These are phyloP conservation scores for Lachnellula arida DNA, from an alignment of 2,329 filamentous ascomycete species.

Conservation along the genomic window DNA sequence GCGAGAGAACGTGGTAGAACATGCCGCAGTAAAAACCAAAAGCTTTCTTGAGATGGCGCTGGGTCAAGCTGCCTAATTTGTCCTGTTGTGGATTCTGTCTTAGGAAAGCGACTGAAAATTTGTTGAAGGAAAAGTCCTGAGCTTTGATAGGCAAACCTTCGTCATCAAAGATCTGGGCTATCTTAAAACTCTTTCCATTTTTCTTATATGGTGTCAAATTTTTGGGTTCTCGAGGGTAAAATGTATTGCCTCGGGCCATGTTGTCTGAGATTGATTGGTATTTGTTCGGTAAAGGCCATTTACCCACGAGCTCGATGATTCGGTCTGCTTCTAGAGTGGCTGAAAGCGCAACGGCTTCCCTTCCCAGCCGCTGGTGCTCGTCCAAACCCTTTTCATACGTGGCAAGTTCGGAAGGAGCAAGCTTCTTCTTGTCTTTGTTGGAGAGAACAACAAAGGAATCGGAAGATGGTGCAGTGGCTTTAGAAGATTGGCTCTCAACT, in stretches of 20 bases:
- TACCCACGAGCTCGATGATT: not conserved
- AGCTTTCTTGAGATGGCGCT: not conserved
- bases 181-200: not conserved
- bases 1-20: not conserved
- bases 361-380: not conserved
- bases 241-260: not conserved
- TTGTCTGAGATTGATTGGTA: not conserved
- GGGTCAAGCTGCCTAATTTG: not conserved
- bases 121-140: slow-evolving; percentile 12
- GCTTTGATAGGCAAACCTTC: slow-evolving; percentile 9
- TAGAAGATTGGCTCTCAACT: not conserved
- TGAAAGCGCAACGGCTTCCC: not conserved
- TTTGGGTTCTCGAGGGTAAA: not conserved
- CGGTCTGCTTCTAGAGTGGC: not conserved
- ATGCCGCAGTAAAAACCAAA: slow-evolving; percentile 2
- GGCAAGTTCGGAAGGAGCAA: not conserved
- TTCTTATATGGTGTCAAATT: not conserved
- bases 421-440: not conserved
- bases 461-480: not conserved
- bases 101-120: slow-evolving; percentile 10
- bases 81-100: not conserved
- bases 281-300: not conserved
- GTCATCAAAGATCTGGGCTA: slow-evolving; percentile 1
- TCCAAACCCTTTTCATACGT: not conserved
- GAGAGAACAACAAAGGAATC: not conserved